Base-by-base conservation (phyloP, 2,329 filamentous ascomycete species). In the Venturia nashicola region DNA sequence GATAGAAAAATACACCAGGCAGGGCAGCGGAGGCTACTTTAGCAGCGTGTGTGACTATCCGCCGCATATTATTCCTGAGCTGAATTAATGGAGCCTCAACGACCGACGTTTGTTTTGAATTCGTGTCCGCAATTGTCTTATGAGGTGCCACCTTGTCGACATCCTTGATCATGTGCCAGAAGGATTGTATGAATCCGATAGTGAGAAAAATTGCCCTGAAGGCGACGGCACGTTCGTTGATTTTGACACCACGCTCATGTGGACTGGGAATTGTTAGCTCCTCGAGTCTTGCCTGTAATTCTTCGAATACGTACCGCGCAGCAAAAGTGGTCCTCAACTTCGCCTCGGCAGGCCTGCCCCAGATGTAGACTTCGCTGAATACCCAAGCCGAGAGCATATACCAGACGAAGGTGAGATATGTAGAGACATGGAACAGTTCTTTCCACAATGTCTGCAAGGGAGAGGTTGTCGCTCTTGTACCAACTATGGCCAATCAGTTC, bases 211-310 rank as follows among this genome's bases (percentile, higher is more conserved):
- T 86, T 65, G 82, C 83, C 42, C 89, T 86, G 61, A 96, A 65
- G 42, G 51, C 94, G 34, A 97, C 82, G 0, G 91, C 87, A 67
- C 89, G 84, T 78, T 97, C 93, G 72, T 97, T 97, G 65, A 97
- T 76, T 62, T 85, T 82, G 51, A 57, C 51, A 23, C 88, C 82
- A 43, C 91, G 83, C 72, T 94, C 90, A 68, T 82, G 79, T 12
- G 77, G 71, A 66, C 77, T 79, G 65, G 51, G n/a, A 32, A 34
- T 36, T 18, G 2, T 43, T 7, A 64, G 43, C 23, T 55, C 32
- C 34, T 18, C 4, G 27, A 20, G 34, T 32, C 40, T 39, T 63
- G n/a, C 36, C 54, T 51, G 11, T 48, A 36, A 48, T 20, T 42
- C 20, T 16, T 46, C 43, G 48, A 23, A 20, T 34, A 82, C 86